These are phyloP conservation scores for Lizonia empirigonia DNA, from an alignment of 2,329 filamentous ascomycete genomes.

Conservation along the genomic window DNA sequence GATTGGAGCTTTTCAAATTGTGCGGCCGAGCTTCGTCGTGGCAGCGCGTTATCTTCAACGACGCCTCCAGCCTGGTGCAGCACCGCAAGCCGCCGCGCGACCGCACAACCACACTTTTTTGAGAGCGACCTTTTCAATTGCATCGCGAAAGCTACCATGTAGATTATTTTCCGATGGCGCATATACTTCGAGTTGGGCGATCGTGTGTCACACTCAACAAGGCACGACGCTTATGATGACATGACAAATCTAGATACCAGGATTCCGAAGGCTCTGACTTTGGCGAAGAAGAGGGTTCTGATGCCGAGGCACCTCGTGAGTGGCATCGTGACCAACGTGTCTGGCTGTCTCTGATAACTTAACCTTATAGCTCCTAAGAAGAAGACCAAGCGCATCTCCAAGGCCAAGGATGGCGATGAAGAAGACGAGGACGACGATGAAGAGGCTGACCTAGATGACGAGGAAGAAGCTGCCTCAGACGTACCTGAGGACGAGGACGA, in stretches of 20 bases:
- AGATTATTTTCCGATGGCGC: too few relatives aligned
- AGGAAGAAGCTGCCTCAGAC: constrained; percentile 21
- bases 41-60: constrained; percentile 5
- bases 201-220: constrained; percentile 12
- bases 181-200: too few relatives aligned
- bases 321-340: not conserved
- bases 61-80: not conserved
- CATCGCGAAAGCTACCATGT: too few relatives aligned
- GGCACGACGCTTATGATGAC: too few relatives aligned
- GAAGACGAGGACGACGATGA: constrained; percentile 43
- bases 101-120: not conserved
- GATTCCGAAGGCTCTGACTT: constrained; percentile 47
- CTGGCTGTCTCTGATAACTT: constrained; percentile 3
- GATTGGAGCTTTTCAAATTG: constrained; percentile 17
- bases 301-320: constrained; percentile 46
- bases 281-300: constrained; percentile 45
- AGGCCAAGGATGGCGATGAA: constrained; percentile 38
- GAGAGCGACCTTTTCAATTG: too few relatives aligned
- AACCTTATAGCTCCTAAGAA: constrained; percentile 40
- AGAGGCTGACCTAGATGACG: constrained; percentile 42
- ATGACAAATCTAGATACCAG: constrained; percentile 36
- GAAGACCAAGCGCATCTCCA: constrained; percentile 40
- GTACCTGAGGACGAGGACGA: constrained; percentile 31
- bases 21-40: constrained; percentile 5
- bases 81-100: constrained; percentile 2